A percentile compares a stretch with the other conserved stretches of the same genome.
Evolutionary conservation across 2,329 filamentous ascomycete species (phyloP).

Genomic region (Fusarium nygamai): DNA sequence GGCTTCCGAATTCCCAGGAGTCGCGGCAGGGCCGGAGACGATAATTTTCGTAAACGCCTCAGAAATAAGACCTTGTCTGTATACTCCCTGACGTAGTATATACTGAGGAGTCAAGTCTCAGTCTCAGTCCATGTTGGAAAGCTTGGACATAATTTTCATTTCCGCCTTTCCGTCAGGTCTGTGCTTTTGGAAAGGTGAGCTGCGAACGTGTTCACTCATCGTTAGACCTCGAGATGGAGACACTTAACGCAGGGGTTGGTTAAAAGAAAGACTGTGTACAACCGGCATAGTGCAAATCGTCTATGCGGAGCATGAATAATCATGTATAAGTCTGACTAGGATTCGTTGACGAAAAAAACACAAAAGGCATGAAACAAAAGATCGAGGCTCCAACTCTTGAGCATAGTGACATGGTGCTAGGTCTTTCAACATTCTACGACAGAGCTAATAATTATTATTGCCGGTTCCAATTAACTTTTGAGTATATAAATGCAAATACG

Average conservation of each 20-base stretch:
- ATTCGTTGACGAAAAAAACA: neutral
- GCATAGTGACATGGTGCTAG: neutral
- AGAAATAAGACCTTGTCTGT: slow-evolving; percentile 25
- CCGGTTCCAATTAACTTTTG: neutral
- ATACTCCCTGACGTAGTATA: neutral
- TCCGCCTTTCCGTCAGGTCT: slow-evolving; percentile 32
- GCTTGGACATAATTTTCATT: slow-evolving; percentile 41
- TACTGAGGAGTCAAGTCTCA: slow-evolving; percentile 21
- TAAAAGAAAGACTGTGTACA: slow-evolving; percentile 7
- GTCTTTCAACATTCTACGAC: neutral
- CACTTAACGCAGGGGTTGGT: slow-evolving; percentile 11
- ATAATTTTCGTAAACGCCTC: neutral
- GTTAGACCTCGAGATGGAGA: slow-evolving; percentile 27
- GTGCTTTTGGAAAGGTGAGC: slow-evolving; percentile 31
- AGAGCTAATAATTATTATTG: neutral
- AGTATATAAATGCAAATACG: slow-evolving; percentile 1
- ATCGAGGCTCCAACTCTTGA: neutral
- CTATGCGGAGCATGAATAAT: slow-evolving; percentile 3
- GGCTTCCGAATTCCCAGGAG: slow-evolving; percentile 3
- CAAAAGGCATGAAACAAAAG: slow-evolving; percentile 1
- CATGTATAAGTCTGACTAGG: slow-evolving; percentile 2
- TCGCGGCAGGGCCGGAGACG: neutral
- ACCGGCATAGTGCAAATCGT: neutral
- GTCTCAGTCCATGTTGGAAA: slow-evolving; percentile 7
- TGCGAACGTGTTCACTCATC: slow-evolving; percentile 33